A percentile compares a stretch with the other conserved stretches of the same genome.
Conservation (phyloP, 345 rosid species). For the Eucalyptus guilfoylei region DNA sequence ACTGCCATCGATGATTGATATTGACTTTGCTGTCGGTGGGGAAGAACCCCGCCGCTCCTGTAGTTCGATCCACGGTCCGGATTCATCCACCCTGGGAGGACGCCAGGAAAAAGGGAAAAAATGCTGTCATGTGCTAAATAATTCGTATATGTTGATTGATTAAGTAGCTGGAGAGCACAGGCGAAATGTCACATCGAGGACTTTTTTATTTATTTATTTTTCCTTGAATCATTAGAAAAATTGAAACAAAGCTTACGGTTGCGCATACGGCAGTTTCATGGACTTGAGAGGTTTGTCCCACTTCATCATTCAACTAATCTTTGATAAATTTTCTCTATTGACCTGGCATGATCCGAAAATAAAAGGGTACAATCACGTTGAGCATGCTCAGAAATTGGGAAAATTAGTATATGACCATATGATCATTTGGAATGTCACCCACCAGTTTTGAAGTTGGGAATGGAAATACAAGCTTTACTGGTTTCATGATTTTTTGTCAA, state of each 20-base stretch:
- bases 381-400: neutral
- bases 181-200: neutral
- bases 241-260: neutral
- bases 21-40: neutral
- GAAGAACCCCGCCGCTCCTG: neutral
- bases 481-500: too few relatives aligned
- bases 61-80: neutral
- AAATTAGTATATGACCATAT: too few relatives aligned
- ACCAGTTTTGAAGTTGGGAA: too few relatives aligned
- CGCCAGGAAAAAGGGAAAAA: neutral
- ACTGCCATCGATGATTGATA: neutral
- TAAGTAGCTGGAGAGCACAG: neutral
- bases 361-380: neutral
- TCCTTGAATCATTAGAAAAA: neutral
- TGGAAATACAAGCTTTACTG: too few relatives aligned
- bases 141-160: neutral
- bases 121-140: neutral
- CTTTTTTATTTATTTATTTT: neutral
- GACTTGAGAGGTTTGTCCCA: neutral
- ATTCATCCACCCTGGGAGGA: neutral
- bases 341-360: neutral
- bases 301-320: neutral
- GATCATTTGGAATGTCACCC: too few relatives aligned
- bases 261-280: neutral
- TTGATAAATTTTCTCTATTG: neutral